phyloP scores from a whole-genome alignment of 257 asterid genomes.

The Nicotiana undulata region DNA sequence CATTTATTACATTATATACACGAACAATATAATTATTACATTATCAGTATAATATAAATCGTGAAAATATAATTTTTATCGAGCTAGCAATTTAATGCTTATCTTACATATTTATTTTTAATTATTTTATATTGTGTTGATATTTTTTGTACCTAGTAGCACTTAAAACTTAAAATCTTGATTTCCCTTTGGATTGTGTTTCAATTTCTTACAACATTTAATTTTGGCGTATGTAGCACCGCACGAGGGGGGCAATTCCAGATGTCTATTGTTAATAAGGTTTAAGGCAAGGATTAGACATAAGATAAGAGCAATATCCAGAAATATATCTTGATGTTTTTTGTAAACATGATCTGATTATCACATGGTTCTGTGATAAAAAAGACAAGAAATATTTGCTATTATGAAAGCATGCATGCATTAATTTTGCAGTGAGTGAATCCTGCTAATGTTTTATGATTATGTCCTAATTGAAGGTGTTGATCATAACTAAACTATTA shows the following conservation, averaged over 20 bases:
- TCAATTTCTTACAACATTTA: background rate
- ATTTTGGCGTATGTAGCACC: constrained; percentile 4
- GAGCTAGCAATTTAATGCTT: background rate
- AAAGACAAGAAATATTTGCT: background rate
- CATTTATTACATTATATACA: too few relatives aligned
- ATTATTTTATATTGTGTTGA: background rate
- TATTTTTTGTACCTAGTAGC: too few relatives aligned
- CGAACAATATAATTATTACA: too few relatives aligned
- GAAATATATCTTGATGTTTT: background rate
- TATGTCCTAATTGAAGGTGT: background rate
- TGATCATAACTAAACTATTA: too few relatives aligned
- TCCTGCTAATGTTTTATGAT: background rate
- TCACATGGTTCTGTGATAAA: background rate
- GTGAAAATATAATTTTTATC: background rate
- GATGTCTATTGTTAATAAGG: background rate
- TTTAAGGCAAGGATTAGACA: background rate
- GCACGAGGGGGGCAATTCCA: background rate
- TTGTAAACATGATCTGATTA: background rate
- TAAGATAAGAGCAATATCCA: background rate
- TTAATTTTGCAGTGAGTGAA: background rate
- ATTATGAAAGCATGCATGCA: constrained; percentile 2
- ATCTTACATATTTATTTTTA: too few relatives aligned
- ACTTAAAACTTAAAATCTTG: too few relatives aligned
- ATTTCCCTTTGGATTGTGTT: background rate
- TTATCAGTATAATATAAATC: too few relatives aligned